phyloP scores from a whole-genome alignment of 2,329 filamentous ascomycete species.

The Ophiostoma himal-ulmi region DNA sequence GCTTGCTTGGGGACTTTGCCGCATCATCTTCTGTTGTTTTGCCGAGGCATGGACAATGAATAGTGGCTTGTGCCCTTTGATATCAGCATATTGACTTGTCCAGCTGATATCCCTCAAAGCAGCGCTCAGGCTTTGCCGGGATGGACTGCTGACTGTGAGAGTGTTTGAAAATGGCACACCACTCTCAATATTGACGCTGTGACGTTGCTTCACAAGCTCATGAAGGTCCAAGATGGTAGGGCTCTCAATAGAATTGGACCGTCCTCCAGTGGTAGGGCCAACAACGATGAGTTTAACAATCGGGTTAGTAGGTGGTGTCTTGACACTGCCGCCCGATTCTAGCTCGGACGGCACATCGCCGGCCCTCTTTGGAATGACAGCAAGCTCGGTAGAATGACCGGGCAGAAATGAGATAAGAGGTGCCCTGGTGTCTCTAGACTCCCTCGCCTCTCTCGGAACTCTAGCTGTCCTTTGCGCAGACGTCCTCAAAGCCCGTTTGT shows the following conservation, averaged over 20 bases:
- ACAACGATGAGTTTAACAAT: conserved; percentile 3
- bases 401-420: not conserved
- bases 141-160: not conserved
- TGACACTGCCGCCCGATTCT: not conserved
- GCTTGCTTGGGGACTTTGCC: not conserved
- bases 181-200: not conserved
- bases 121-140: not conserved
- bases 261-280: not conserved
- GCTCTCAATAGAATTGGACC: not conserved
- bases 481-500: not conserved
- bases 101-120: conserved; percentile 7
- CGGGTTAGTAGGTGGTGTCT: not conserved
- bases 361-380: not conserved
- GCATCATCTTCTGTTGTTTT: not conserved
- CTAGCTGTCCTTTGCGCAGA: not conserved
- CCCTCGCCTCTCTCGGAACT: not conserved
- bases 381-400: not conserved
- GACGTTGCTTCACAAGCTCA: conserved; percentile 16
- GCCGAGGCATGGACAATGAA: conserved; percentile 12
- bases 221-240: conserved; percentile 11
- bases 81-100: not conserved
- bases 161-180: conserved; percentile 34
- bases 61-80: not conserved
- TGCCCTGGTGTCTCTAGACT: not conserved
- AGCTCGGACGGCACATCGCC: not conserved